Evolutionary conservation across 2,329 filamentous ascomycete species (phyloP).

Genomic region (Scolecobasidium constrictum): DNA sequence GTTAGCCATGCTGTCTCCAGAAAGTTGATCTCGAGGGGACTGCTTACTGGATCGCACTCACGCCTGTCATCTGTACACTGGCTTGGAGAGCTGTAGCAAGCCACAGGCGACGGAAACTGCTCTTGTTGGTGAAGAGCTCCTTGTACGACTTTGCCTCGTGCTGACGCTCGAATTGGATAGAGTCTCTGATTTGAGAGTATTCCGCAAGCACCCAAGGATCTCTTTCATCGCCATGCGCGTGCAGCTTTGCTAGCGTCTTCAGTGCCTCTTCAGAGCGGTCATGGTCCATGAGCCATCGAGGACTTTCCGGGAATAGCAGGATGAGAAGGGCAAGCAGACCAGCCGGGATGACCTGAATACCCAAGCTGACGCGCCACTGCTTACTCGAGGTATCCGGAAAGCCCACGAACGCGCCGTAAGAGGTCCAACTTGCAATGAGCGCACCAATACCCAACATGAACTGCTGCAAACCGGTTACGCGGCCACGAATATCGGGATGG

Average conservation of each 20-base stretch:
- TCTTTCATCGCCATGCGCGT: slow-evolving; percentile 54
- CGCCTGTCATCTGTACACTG: slow-evolving; percentile 66
- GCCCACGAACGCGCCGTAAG: slow-evolving; percentile 42
- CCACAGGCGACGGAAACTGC: slow-evolving; percentile 61
- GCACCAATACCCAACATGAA: slow-evolving; percentile 74
- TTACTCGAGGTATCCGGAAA: slow-evolving; percentile 28
- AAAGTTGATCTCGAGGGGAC: no score
- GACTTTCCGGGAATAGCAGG: slow-evolving; percentile 57
- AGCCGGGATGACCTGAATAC: slow-evolving; percentile 62
- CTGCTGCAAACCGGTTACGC: slow-evolving; percentile 65
- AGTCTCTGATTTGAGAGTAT: slow-evolving; percentile 58
- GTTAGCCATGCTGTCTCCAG: no score
- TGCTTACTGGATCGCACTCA: slow-evolving; percentile 61
- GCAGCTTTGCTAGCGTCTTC: slow-evolving; percentile 55
- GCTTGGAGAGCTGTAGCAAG: slow-evolving; percentile 60
- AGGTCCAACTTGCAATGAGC: slow-evolving; percentile 62
- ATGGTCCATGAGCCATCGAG: slow-evolving; percentile 64
- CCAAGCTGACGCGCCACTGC: slow-evolving; percentile 54
- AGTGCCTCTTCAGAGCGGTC: slow-evolving; percentile 55
- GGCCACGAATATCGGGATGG: slow-evolving; percentile 66
- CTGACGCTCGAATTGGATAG: slow-evolving; percentile 55
- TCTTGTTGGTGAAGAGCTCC: slow-evolving; percentile 56
- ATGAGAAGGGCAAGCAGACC: slow-evolving; percentile 55
- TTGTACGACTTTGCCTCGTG: slow-evolving; percentile 58
- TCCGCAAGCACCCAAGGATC: slow-evolving; percentile 64